Base-by-base conservation (phyloP, 2,329 filamentous ascomycete species). In the Fusarium sacchari region DNA sequence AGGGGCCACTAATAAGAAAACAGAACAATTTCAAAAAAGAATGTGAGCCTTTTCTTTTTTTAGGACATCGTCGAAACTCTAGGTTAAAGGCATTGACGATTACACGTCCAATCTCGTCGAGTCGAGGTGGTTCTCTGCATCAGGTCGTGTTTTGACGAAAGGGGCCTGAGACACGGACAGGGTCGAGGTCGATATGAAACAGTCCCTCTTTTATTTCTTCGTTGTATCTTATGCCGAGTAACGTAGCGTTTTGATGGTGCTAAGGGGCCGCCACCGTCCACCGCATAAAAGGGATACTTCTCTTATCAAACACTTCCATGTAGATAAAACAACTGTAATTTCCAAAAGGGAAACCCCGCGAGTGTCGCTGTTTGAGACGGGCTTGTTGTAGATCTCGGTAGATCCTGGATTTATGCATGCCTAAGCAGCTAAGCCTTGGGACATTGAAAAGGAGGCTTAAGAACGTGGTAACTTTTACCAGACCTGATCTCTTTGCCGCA, bases 141-240 rank as follows among this genome's bases (percentile, higher is more conserved):
- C 59, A 73, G 63, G 73, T 77, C 64, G 66, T 74, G 73, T 71
- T 75, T 74, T 59, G 71, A 59, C 60, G 28, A 53, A 64, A 52
- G 64, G 67, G 64, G 69, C 68, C 76, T 78, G 76, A 78, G 76
- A 78, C 76, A 68, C 22, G 26, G 40, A 17, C 50, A 37, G 62
- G 71, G 52, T 53, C 47, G 36, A 77, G 58, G 60, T 71, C 73
- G 63, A 76, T 56, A 43, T 77, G 76, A 77, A 77, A 77, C 76
- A 67, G 60, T 69, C 67, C 68, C 64, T 69, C 59, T 69, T 75
- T 71, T 77, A 64, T 44, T 57, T 36, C 32, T 32, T 52, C 32
- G 24, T 42, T 24, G 62, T 65, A 36, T 61, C 34, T 58, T 58
- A 39, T 36, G 26, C 50, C 55, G 37, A 40, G 49, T 53, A 64